A percentile compares a stretch with the other conserved stretches of the same genome.
These are phyloP conservation scores for Castanea mollissima DNA, from an alignment of 306 rosid genomes.

Conservation along the genomic window DNA sequence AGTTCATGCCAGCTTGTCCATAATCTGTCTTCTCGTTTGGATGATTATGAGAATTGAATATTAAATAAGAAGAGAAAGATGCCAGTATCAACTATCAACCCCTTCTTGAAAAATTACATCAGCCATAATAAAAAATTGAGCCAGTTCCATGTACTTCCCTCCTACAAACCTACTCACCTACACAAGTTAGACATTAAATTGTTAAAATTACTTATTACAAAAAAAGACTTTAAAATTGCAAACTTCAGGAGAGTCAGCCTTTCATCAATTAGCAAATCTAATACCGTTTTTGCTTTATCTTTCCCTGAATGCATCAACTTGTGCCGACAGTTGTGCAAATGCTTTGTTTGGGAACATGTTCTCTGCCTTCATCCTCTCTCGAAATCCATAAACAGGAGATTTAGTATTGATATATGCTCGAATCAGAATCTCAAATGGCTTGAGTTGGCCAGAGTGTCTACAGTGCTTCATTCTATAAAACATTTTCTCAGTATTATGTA, in stretches of 20 bases:
- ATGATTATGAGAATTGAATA: constrained; percentile 11
- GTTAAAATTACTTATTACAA: no score
- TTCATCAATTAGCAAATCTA: neutral
- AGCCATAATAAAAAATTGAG: neutral
- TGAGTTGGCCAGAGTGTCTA: constrained; percentile 6
- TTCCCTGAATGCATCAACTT: constrained; percentile 4
- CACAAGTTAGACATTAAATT: neutral
- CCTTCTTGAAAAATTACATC: neutral
- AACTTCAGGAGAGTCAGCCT: neutral
- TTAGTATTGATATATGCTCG: constrained; percentile 19
- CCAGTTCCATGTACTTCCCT: neutral
- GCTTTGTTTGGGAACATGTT: constrained; percentile 8
- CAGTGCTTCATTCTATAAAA: constrained; percentile 12
- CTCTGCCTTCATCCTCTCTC: constrained; percentile 28
- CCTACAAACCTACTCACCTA: neutral
- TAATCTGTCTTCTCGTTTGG: constrained; percentile 48
- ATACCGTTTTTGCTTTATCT: neutral
- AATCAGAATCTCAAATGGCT: constrained; percentile 10
- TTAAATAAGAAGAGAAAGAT: neutral
- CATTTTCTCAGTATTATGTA: constrained; percentile 26
- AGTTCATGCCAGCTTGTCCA: constrained; percentile 73
- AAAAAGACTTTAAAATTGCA: neutral
- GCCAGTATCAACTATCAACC: neutral
- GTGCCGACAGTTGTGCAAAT: neutral
- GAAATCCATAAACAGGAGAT: constrained; percentile 22